Evolutionary conservation across 306 rosid genomes (phyloP).

Genomic region (Begonia loranthoides): DNA sequence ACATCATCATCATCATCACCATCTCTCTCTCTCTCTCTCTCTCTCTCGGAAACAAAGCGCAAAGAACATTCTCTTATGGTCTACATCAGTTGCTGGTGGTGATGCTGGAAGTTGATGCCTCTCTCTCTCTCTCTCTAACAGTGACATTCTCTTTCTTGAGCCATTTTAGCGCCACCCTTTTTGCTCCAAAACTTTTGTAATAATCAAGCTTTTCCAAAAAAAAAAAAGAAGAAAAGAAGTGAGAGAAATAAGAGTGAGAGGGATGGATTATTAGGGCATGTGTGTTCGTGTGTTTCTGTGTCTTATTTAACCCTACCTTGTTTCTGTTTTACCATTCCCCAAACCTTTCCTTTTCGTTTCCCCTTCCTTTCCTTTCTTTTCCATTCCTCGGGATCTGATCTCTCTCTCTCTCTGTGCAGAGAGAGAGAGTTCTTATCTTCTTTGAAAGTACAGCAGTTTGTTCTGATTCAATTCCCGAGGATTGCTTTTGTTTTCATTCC

Average conservation of each 20-base stretch:
- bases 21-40: slow-evolving; percentile 12
- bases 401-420: slow-evolving; percentile 15
- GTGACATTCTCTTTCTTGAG: slow-evolving; percentile 9
- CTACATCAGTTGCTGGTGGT: slow-evolving; percentile 68
- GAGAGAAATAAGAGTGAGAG: slow-evolving; percentile 7
- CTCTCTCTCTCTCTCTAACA: slow-evolving; percentile 21
- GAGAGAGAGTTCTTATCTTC: not conserved
- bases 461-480: slow-evolving; percentile 50
- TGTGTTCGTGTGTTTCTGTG: slow-evolving; percentile 24
- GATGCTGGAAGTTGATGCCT: slow-evolving; percentile 27
- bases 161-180: slow-evolving; percentile 64
- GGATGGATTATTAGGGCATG: slow-evolving; percentile 44
- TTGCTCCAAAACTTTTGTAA: slow-evolving; percentile 49
- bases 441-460: not conserved
- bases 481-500: slow-evolving; percentile 8
- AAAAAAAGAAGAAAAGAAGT: slow-evolving; percentile 30
- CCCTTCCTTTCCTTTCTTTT: slow-evolving; percentile 4
- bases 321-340: slow-evolving; percentile 40
- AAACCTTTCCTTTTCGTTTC: slow-evolving; percentile 6
- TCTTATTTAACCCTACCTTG: slow-evolving; percentile 41
- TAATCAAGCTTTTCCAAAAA: slow-evolving; percentile 69
- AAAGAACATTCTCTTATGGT: slow-evolving; percentile 20
- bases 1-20: not conserved
- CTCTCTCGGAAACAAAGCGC: slow-evolving; percentile 15
- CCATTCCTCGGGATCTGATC: slow-evolving; percentile 50